These are phyloP conservation scores for Arctium lappa DNA, from an alignment of 129 eudicot genomes.

Conservation along the genomic window DNA sequence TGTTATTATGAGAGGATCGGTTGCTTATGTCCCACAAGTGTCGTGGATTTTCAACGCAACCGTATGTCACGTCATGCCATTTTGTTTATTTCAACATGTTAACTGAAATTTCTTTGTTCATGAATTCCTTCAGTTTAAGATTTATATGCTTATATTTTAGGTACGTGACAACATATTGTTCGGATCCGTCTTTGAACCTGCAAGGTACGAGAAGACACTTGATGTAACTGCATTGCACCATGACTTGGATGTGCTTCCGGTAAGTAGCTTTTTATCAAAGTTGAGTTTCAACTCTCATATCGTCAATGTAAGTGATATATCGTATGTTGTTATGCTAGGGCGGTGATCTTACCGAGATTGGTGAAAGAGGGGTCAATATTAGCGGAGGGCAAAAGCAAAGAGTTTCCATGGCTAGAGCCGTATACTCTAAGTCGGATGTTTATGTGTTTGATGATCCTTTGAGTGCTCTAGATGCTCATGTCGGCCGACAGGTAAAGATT, in stretches of 20 bases:
- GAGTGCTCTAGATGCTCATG: constrained; percentile 97
- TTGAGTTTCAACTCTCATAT: not conserved
- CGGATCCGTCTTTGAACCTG: constrained; percentile 69
- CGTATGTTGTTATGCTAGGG: constrained; percentile 47
- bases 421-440: constrained; percentile 85
- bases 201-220: constrained; percentile 65
- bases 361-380: constrained; percentile 97
- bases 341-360: constrained; percentile 94
- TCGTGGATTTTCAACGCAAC: constrained; percentile 99
- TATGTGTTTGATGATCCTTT: constrained; percentile 93
- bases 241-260: constrained; percentile 88
- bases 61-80: constrained; percentile 37
- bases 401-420: constrained; percentile 97
- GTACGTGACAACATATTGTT: constrained; percentile 91
- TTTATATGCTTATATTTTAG: constrained; percentile 35
- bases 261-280: constrained; percentile 29
- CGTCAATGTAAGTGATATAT: not conserved
- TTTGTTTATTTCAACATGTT: not conserved
- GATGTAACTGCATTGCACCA: constrained; percentile 76
- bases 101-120: not conserved
- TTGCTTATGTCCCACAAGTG: constrained; percentile 95
- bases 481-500: constrained; percentile 71
- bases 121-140: not conserved
- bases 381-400: constrained; percentile 99
- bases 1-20: constrained; percentile 75